Conservation (phyloP, 352 stramenopile species). For the Plasmopara viticola region DNA sequence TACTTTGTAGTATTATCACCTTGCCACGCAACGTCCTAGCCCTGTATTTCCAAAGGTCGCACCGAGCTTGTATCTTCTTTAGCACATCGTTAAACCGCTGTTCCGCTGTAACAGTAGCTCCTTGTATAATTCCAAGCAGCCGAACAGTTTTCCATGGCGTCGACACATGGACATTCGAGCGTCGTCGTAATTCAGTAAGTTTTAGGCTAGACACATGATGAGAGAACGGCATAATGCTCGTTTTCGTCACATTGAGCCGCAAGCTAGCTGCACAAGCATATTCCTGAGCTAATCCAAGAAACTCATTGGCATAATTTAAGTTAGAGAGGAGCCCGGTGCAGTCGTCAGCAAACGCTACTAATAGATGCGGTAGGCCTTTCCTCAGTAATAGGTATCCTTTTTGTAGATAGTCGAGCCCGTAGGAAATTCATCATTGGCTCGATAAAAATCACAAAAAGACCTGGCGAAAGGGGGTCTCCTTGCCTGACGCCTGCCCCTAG, state of each 20-base stretch:
- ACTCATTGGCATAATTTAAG: not conserved
- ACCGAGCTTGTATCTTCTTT: not conserved
- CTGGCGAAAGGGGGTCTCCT: constrained; percentile 11
- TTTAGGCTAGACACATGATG: not conserved
- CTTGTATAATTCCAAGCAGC: not conserved
- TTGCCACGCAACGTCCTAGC: not conserved
- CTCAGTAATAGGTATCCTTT: not conserved
- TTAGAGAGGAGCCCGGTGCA: constrained; percentile 8
- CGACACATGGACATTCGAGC: too few species aligned
- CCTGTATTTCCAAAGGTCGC: not conserved
- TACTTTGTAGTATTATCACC: not conserved
- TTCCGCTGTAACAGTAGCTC: not conserved
- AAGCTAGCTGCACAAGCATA: not conserved
- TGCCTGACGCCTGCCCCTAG: constrained; percentile 7
- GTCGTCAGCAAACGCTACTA: constrained; percentile 7
- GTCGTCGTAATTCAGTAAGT: too few species aligned
- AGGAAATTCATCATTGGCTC: constrained; percentile 16
- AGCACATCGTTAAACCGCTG: not conserved
- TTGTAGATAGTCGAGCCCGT: not conserved
- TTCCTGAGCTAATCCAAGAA: not conserved
- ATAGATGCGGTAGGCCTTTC: not conserved
- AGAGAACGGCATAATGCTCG: too few species aligned
- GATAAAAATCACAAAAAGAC: constrained; percentile 13
- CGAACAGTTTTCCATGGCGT: too few species aligned
- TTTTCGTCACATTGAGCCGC: not conserved